Evolutionary conservation across 1,284 basidiomycete genomes (phyloP), one percentile per base, ranked within the genome.

Genomic region (Lignosus rhinocerotis): DNA sequence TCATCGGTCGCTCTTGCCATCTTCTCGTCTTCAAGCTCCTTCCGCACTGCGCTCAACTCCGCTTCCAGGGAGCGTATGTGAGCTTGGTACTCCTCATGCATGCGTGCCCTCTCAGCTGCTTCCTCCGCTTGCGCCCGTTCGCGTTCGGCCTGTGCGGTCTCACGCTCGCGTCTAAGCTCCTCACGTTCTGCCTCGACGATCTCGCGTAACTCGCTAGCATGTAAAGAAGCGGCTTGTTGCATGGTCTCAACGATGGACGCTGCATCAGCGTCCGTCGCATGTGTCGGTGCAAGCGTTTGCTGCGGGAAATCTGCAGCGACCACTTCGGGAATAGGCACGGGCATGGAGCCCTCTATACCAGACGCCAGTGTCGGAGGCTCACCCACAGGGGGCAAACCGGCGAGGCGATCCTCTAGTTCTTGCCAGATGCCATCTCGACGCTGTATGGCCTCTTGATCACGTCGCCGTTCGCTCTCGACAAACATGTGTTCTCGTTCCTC

Each of bases 401-500:
- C 63, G 32, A 69, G 56, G 1, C 67, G 65, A 9, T 68, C 65
- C 55, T 83, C 78, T 12, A 87, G 67, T 5, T 82, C 76, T 14
- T 75, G 66, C 69, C 79, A 77, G 14, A 87, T 73, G 12, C 73
- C 76, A 2, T 87, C 81, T 16, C 78, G 74, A 16, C 82, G 79
- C 48, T 82, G 76, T 48, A 74, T 72, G 14, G 82, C 75, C 43
- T 76, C 74, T 39, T 76, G 70, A 14, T 83, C 81, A 42, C 89
- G 77, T 38, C 80, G 76, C 1, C 73, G 76, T 65, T 91, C 86
- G 49, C 77, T 77, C 3, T 87, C 82, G 36, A 77, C 64, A 70
- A 91, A 91, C 2, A 85, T 69, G 6, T 75, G 80, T 19, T 88
- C 78, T 16, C 89, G 76, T 53, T 83, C 84, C 10, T 85, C 83